Base-by-base conservation (phyloP, 2,329 filamentous ascomycete genomes). In the Leptoxyphium fumago region DNA sequence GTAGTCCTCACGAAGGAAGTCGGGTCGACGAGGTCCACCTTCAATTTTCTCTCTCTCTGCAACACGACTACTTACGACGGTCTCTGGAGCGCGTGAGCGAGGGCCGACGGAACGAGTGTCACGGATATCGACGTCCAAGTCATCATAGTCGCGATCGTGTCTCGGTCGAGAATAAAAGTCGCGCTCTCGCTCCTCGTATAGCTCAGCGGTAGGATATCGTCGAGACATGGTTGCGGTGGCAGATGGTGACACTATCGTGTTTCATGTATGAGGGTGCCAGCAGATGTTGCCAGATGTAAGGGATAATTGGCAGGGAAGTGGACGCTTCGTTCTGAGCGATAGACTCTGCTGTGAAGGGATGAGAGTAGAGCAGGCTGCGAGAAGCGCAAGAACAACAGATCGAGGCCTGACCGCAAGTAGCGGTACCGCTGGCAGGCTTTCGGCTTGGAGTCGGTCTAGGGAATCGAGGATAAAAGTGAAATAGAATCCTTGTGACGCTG, bases 1-100 rank as follows among this genome's bases (percentile, higher is more conserved):
- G 54, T 71, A 70, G 53, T 70, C 68, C 45, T 72, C 69, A 39
- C 67, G 62, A 45, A 72, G 59, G 54, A 72, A 71, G 51, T 71
- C 68, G 42, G 69, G 69, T 44, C 61, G 59, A 40, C 65, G 63
- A 41, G 65, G 63, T 26, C 62, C 61, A 36, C 32, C 32, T 36
- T 36, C 32, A 9, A 36, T 36, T 9, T 15, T 36, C 9, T 36
- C 32, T 10, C 67, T 62, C 39, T 65, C 58, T 17, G 43, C 55
- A 52, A 51, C 59, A 17, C 59, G 56, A 34, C 57, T 54, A 43
- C 50, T 53, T 14, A 60, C 46, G 17, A 60, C 56, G 5, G 57
- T 56, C 32, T 36, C 32, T 38, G 53, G 43, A 5, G 46, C 51
- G 34, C 49, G 47, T 32, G 45, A 45, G 54, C 54, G 36, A 48